Evolutionary conservation across 2,329 filamentous ascomycete species (phyloP).

Genomic region (Monosporascus cannonballus): DNA sequence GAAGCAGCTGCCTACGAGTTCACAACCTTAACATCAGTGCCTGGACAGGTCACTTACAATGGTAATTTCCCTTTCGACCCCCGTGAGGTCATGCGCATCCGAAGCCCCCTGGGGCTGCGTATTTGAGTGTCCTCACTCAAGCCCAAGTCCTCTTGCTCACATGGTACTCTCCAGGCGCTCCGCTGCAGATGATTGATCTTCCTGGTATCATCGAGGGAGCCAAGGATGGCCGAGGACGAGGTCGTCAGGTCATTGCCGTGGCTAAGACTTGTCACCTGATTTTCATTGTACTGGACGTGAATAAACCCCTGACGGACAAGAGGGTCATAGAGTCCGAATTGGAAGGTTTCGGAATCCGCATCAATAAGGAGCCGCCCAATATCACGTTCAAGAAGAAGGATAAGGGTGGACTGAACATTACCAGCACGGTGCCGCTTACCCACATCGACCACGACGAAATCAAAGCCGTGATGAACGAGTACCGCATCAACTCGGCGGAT

Average conservation of each 20-base stretch:
- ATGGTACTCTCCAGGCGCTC: conserved; percentile 53
- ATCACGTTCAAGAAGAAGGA: conserved; percentile 99
- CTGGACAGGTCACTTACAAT: conserved; percentile 93
- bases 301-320: conserved; percentile 97
- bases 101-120: neutral
- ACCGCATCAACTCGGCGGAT: conserved; percentile 92
- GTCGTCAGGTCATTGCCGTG: conserved; percentile 96
- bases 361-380: conserved; percentile 96
- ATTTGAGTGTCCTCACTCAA: neutral
- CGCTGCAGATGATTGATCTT: conserved; percentile 96
- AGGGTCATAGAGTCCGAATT: conserved; percentile 89
- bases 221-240: conserved; percentile 95
- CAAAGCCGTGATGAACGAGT: conserved; percentile 95
- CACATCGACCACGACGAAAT: conserved; percentile 97
- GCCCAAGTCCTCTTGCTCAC: neutral
- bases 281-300: conserved; percentile 97
- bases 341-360: conserved; percentile 94
- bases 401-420: conserved; percentile 93
- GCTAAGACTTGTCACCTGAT: conserved; percentile 98
- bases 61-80: conserved; percentile 33
- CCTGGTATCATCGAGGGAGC: conserved; percentile 98
- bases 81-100: neutral
- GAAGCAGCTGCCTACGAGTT: conserved; percentile 98
- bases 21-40: conserved; percentile 94
- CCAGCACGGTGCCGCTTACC: conserved; percentile 83